Conservation (phyloP, 768 basidiomycete genomes). For the Tylopilus sp. region DNA sequence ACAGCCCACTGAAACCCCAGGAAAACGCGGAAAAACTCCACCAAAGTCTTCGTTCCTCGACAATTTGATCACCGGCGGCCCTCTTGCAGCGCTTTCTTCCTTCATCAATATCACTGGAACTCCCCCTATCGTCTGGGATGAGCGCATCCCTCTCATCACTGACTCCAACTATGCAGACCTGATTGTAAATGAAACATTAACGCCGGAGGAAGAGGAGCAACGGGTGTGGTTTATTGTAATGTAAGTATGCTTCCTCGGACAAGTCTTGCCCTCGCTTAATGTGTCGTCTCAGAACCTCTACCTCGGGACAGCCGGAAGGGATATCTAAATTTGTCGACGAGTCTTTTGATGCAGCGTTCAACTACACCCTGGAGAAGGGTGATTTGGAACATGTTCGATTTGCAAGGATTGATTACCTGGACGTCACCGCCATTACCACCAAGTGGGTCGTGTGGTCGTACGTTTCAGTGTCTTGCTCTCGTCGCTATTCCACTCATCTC, state of each 20-base stretch:
- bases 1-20: conserved; percentile 24
- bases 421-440: conserved; percentile 78
- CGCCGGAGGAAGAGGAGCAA: conserved; percentile 58
- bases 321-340: conserved; percentile 69
- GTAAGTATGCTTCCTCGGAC: conserved; percentile 40
- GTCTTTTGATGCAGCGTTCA: conserved; percentile 72
- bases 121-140: conserved; percentile 54
- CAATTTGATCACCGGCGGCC: conserved; percentile 46
- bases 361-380: conserved; percentile 52
- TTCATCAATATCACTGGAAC: conserved; percentile 62
- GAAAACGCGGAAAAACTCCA: conserved; percentile 16
- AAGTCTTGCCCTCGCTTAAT: not conserved
- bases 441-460: conserved; percentile 87
- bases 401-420: conserved; percentile 85
- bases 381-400: conserved; percentile 74
- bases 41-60: conserved; percentile 27
- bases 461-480: conserved; percentile 25
- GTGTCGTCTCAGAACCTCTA: conserved; percentile 45
- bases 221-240: conserved; percentile 78
- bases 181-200: conserved; percentile 66
- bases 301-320: conserved; percentile 56
- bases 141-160: conserved; percentile 72
- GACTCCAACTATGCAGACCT: conserved; percentile 76
- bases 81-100: conserved; percentile 51
- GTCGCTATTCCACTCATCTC: not conserved